Evolutionary conservation across 495 filamentous ascomycete genomes (phyloP).

Genomic region (Chaetomium cochliodes): DNA sequence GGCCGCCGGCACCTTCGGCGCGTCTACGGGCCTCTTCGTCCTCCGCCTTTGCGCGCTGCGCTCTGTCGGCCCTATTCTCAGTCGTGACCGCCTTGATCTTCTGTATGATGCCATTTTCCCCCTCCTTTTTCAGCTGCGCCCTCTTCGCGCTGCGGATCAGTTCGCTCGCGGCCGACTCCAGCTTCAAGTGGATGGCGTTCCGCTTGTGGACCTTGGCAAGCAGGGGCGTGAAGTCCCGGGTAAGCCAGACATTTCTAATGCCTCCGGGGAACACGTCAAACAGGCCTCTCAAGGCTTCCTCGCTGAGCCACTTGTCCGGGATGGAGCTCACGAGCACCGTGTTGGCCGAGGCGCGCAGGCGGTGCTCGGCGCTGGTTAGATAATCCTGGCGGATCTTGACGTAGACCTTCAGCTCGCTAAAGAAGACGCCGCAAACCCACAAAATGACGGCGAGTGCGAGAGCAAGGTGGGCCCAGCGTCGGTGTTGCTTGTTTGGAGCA

Average conservation of each 20-base stretch:
- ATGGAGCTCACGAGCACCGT: slow-evolving; percentile 91
- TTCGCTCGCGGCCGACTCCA: slow-evolving; percentile 83
- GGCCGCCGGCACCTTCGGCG: slow-evolving; percentile 62
- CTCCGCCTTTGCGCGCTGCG: slow-evolving; percentile 45
- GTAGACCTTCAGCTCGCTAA: slow-evolving; percentile 82
- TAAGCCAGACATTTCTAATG: slow-evolving; percentile 95
- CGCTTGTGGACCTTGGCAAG: slow-evolving; percentile 81
- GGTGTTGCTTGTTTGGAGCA: slow-evolving; percentile 60
- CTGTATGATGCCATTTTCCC: slow-evolving; percentile 55
- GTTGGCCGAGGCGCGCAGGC: slow-evolving; percentile 90
- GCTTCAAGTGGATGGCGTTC: slow-evolving; percentile 63
- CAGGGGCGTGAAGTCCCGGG: slow-evolving; percentile 84
- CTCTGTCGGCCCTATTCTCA: slow-evolving; percentile 52
- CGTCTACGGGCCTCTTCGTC: slow-evolving; percentile 60
- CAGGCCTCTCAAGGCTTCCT: slow-evolving; percentile 75
- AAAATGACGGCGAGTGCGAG: slow-evolving; percentile 77
- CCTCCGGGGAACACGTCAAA: slow-evolving; percentile 98
- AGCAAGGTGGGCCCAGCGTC: slow-evolving; percentile 87
- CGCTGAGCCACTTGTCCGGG: slow-evolving; percentile 80
- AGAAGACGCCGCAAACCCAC: slow-evolving; percentile 87
- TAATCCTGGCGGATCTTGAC: slow-evolving; percentile 92
- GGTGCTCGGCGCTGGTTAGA: slow-evolving; percentile 92
- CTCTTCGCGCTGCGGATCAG: slow-evolving; percentile 77
- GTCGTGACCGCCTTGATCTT: slow-evolving; percentile 35
- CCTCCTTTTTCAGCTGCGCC: slow-evolving; percentile 67